Evolutionary conservation across 208 protist species (phyloP).

Genomic region (Leishmania guyanensis): DNA sequence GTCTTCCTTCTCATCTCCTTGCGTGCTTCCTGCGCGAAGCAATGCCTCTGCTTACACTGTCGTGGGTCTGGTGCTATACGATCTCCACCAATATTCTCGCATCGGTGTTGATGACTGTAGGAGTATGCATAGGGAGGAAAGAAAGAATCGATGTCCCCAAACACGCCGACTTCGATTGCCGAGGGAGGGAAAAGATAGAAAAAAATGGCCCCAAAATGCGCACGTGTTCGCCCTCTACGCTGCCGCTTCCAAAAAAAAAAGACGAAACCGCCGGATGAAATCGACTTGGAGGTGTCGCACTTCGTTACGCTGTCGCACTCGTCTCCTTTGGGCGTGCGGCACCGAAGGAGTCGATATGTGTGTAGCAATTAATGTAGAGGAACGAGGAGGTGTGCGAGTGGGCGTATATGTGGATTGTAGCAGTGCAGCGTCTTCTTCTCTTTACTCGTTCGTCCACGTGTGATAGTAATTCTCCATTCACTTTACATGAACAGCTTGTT

Average conservation of each 20-base stretch:
- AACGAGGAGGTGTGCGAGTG: background rate
- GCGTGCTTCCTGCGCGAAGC: background rate
- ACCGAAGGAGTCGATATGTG: background rate
- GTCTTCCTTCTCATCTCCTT: background rate
- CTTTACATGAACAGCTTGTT: slow-evolving; percentile 25
- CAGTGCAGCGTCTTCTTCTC: background rate
- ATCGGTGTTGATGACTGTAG: background rate
- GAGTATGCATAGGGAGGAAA: background rate
- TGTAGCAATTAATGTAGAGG: background rate
- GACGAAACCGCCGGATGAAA: background rate
- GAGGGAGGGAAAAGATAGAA: too few relatives aligned
- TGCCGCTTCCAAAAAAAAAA: background rate
- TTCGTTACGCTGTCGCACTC: too few relatives aligned
- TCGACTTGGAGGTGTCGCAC: background rate
- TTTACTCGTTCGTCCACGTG: too few relatives aligned
- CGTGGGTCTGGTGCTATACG: background rate
- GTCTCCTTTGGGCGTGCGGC: background rate
- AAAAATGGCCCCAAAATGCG: background rate
- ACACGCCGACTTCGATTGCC: background rate
- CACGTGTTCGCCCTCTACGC: background rate
- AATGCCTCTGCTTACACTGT: background rate
- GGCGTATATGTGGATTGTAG: background rate
- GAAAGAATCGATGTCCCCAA: background rate
- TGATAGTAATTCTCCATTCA: background rate
- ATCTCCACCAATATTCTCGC: background rate